Conservation (phyloP, 352 stramenopile genomes). For the Globisporangium takayamanum region DNA sequence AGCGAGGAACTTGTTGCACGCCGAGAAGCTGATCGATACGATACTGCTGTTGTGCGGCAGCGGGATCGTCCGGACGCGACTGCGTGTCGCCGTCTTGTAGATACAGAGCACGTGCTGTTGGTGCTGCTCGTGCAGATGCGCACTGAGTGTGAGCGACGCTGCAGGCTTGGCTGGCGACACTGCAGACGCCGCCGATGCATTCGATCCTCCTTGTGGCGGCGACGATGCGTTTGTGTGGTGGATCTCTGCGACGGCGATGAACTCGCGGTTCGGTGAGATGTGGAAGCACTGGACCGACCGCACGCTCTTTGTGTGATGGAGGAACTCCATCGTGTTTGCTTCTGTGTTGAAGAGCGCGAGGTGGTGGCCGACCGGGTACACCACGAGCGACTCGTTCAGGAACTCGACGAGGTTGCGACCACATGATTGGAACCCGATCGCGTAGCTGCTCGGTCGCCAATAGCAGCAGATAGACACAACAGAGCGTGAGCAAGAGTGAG, state of each 20-base stretch:
- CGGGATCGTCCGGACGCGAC: constrained; percentile 35
- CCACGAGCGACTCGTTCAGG: constrained; percentile 39
- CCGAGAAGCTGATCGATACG: constrained; percentile 60
- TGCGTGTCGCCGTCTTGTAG: constrained; percentile 44
- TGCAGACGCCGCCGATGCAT: neutral
- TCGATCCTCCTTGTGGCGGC: neutral
- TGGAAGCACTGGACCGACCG: constrained; percentile 62
- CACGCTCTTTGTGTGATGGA: constrained; percentile 46
- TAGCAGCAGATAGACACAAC: neutral
- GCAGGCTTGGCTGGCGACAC: constrained; percentile 6
- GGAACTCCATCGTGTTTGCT: constrained; percentile 58
- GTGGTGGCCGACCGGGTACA: constrained; percentile 67
- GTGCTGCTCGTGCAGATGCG: constrained; percentile 19
- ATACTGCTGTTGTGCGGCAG: constrained; percentile 50
- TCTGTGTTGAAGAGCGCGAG: constrained; percentile 59
- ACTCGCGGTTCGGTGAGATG: constrained; percentile 58
- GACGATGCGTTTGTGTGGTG: constrained; percentile 22
- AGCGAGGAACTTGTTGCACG: constrained; percentile 71
- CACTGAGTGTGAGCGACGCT: constrained; percentile 10
- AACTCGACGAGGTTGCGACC: constrained; percentile 48
- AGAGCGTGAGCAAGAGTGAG: neutral
- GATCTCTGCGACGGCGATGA: constrained; percentile 61
- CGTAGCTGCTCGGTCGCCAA: constrained; percentile 24
- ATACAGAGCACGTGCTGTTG: constrained; percentile 52
- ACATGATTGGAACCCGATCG: constrained; percentile 34